Evolutionary conservation across 2,329 filamentous ascomycete species (phyloP), one percentile per base, ranked within the genome.

Genomic region (Ophiognomonia clavigignenti-juglandacearum): DNA sequence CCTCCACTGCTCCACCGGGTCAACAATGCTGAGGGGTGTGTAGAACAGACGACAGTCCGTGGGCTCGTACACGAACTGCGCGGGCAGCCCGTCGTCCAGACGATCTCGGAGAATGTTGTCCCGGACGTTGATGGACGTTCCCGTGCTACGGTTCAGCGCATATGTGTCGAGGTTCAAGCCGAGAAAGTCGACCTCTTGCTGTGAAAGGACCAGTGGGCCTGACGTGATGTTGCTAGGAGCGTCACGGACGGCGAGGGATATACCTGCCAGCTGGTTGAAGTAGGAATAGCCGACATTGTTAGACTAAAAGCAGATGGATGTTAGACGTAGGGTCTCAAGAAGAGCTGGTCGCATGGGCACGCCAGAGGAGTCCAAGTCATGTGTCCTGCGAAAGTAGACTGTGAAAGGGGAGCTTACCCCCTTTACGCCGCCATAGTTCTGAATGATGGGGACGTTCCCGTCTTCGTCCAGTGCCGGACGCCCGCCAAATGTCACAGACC

Each of bases 41-140:
- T 72, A 77, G 63, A 69, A 76, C 16, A 77, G 69, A 8, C 74
- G 68, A 59, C 74, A 78, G 58, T 76, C 72, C 3, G 72, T 65
- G 13, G 69, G 60, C 57, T 77, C 71, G 47, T 69, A 67, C 1
- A 73, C 58, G 50, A 68, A 78, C 52, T 78, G 74, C 20, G 74
- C 61, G 4, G 74, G 74, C 4, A 64, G 55, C 16, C 67, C 67
- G 34, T 69, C 66, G 7, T 61, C 56, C 34, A 68, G 47, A 53
- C 71, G 60, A 13, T 58, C 56, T 5, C 55, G 55, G 19, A 64
- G 59, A 34, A 71, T 65, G 54, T 67, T 58, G 55, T 71, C 67
- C 42, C 68, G 67, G 24, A 64, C 63, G 56, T 72, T 72, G 39
- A 71, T 18, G 19, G 39, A 37, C 6, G 45, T 43, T 14, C 39